These are phyloP conservation scores for Podila verticillata DNA, from an alignment of 192 early-diverging fungal genomes.

Conservation along the genomic window DNA sequence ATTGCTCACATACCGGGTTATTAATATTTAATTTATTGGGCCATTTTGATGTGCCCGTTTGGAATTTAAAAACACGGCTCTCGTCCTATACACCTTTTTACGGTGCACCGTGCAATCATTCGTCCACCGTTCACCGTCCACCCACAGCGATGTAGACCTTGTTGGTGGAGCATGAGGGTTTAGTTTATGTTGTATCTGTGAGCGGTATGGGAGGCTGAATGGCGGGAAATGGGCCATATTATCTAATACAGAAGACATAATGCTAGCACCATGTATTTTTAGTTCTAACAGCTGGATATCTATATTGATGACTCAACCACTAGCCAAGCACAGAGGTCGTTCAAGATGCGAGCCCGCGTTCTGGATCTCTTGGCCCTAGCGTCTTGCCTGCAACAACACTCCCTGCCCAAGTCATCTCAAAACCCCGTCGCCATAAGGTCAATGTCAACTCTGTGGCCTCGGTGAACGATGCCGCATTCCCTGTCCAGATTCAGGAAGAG, in stretches of 20 bases:
- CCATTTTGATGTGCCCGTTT: neutral
- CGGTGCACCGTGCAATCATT: neutral
- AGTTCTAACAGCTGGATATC: neutral
- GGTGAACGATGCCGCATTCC: constrained; percentile 32
- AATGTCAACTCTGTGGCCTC: constrained; percentile 18
- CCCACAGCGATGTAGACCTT: too few species aligned
- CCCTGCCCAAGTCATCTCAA: constrained; percentile 33
- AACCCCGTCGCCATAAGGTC: constrained; percentile 46
- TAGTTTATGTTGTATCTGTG: too few species aligned
- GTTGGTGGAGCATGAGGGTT: too few species aligned
- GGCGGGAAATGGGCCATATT: too few species aligned
- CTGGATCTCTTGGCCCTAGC: constrained; percentile 20
- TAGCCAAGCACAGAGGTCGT: neutral
- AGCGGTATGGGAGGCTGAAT: too few species aligned
- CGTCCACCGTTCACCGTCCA: too few species aligned
- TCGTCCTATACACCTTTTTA: neutral
- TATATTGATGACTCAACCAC: neutral
- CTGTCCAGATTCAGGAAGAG: constrained; percentile 48
- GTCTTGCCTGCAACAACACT: constrained; percentile 27
- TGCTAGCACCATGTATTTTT: neutral
- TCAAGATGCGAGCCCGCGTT: constrained; percentile 8
- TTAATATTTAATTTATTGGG: neutral
- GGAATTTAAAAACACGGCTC: neutral
- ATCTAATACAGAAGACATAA: too few species aligned
- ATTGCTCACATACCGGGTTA: neutral